Conservation (phyloP, 2,329 filamentous ascomycete genomes). For the Cucurbitaria berberidis region DNA sequence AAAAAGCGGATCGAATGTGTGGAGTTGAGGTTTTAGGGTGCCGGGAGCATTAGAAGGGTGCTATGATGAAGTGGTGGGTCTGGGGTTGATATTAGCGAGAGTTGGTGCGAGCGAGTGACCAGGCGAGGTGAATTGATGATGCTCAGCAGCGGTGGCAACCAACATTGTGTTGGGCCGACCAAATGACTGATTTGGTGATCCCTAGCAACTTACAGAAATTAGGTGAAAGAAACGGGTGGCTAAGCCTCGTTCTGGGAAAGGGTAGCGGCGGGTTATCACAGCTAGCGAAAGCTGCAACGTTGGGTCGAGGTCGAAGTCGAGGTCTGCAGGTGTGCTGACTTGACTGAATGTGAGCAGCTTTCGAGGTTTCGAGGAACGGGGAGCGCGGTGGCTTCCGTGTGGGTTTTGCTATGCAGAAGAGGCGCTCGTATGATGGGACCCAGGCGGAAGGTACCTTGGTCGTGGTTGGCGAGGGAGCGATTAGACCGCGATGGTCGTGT, state of each 20-base stretch:
- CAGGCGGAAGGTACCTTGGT: conserved; percentile 28
- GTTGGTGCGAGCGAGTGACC: conserved; percentile 18
- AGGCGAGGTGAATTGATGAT: conserved; percentile 5
- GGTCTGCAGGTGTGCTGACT: conserved; percentile 16
- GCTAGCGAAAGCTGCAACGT: conserved; percentile 44
- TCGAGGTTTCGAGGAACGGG: no score
- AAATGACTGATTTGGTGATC: background rate
- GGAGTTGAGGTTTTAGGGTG: conserved; percentile 43
- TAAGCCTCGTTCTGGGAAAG: conserved; percentile 18
- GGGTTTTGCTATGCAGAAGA: conserved; percentile 8
- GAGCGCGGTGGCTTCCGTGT: conserved; percentile 42
- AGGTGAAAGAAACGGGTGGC: conserved; percentile 21
- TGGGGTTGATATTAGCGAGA: conserved; percentile 19
- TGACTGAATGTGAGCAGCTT: conserved; percentile 20
- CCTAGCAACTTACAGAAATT: conserved; percentile 22
- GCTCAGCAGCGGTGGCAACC: conserved; percentile 1
- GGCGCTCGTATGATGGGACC: conserved; percentile 19
- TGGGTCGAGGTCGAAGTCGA: no score
- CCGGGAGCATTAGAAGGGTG: conserved; percentile 51
- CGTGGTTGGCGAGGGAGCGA: conserved; percentile 22
- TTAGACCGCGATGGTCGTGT: conserved; percentile 12
- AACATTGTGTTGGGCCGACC: no score
- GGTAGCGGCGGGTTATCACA: conserved; percentile 25
- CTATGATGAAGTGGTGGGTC: conserved; percentile 32
- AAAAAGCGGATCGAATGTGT: conserved; percentile 42